Evolutionary conservation across 495 filamentous ascomycete genomes (phyloP).

Genomic region (Pyrenopolyporus hunteri): DNA sequence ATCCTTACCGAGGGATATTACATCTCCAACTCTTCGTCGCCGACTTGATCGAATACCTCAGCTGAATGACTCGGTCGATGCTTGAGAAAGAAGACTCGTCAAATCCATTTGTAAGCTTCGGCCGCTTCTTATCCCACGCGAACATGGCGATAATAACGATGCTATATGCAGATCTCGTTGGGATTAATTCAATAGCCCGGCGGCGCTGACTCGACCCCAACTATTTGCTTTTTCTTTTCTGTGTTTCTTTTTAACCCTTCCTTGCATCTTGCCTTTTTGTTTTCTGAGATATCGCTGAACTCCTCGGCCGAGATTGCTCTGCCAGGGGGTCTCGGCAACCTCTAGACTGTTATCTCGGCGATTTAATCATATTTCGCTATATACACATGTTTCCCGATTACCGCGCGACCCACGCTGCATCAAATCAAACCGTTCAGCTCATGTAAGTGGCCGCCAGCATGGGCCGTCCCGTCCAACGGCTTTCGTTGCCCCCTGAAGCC

Average conservation of each 20-base stretch:
- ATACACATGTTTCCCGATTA: conserved; percentile 13
- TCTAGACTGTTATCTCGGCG: conserved; percentile 15
- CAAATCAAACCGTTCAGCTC: conserved; percentile 21
- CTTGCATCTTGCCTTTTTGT: background rate
- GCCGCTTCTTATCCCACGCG: conserved; percentile 1
- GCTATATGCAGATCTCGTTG: background rate
- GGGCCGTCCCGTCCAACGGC: conserved; percentile 13
- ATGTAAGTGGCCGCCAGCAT: conserved; percentile 10
- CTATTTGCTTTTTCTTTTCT: background rate
- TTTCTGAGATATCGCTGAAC: conserved; percentile 8
- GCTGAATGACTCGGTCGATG: background rate
- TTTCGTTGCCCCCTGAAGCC: conserved; percentile 4
- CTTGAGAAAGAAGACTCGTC: too few species aligned
- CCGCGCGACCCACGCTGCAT: conserved; percentile 12
- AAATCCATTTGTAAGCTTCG: too few species aligned
- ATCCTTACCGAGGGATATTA: background rate
- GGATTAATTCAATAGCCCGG: background rate
- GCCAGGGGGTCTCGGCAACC: conserved; percentile 23
- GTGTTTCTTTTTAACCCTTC: background rate
- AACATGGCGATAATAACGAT: background rate
- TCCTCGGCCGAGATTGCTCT: conserved; percentile 16
- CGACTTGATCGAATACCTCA: too few species aligned
- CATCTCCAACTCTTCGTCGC: too few species aligned
- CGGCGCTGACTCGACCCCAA: background rate
- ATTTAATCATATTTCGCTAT: conserved; percentile 11